Base-by-base conservation (phyloP, 2,329 filamentous ascomycete species). In the Beauveria sp. region DNA sequence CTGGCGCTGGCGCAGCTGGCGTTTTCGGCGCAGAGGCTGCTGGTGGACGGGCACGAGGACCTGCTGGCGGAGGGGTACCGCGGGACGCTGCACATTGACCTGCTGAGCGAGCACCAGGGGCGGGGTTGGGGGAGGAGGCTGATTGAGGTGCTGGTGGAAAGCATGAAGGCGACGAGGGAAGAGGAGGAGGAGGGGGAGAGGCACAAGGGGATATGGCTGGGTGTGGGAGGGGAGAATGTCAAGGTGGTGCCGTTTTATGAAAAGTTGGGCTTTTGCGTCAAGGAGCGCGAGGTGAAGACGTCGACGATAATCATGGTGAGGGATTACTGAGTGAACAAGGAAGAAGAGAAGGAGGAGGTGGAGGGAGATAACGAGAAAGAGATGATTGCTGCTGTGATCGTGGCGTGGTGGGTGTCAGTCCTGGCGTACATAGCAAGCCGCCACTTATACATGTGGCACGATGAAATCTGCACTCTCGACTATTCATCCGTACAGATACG, bases 71-170 rank as follows among this genome's bases (percentile, higher is more conserved):
- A 65, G 24, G 65, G 64, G 55, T 78, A 73, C 65, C 67, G 72
- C 62, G 78, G 74, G 4, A 81, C 78, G 62, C 74, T 81, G 78
- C 79, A 81, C 68, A 78, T 81, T 57, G 77, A 82, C 63, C 63
- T 82, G 64, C 67, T 81, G 60, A 72, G 72, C 30, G 67, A 62
- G 61, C 77, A 67, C 65, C 77, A 79, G 70, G 72, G 73, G 0
- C 63, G 67, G 30, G 79, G 79, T 1, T 81, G 78, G 78, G 79
- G 79, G 5, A 67, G 72, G 61, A 69, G 69, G 70, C 59, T 78
- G 70, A 70, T 79, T 54, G 73, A 74, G 50, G 62, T 53, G 63
- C 79, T 80, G 63, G 70, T 79, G n/a, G 71, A 70, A 59, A 74
- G 72, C 45, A 70, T 80, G 57, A 67, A 49, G 67, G 61, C 55